Base-by-base conservation (phyloP, 2,329 filamentous ascomycete genomes). In the Colletotrichum cereale region DNA sequence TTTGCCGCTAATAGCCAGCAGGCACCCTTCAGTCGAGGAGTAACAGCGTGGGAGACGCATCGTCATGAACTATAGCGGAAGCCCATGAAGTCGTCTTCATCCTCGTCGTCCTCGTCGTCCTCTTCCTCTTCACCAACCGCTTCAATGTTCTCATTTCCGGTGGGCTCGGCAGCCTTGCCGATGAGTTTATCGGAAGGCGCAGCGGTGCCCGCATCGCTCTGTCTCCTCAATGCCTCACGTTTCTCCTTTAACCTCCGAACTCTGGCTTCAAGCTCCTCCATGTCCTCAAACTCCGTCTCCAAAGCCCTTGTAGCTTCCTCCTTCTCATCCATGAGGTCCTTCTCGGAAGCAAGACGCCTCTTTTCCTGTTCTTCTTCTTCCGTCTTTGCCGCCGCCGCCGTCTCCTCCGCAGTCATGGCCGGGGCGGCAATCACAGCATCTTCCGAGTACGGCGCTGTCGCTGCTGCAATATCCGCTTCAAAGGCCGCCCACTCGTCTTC, bases 401-500 rank as follows among this genome's bases (percentile, higher is more conserved):
- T 75, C 76, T 94, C 88, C 5, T 89, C 88, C 0, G 89, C 87
- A 2, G 89, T 89, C 78, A 94, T 84, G 3, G 91, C 91, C 0
- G 91, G 90, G 0, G 92, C 92, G 2, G 88, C 90, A 74, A 94
- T 93, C 3, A 90, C 88, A 8, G 89, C 90, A 69, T 87, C 85
- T 52, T 81, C 78, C 29, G 79, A 76, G 73, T 81, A 81, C 2
- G 82, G 76, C 2, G 77, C 77, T 36, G 79, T 75, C 31, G 84
- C 78, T 38, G 83, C 82, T 24, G 90, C 92, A 66, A 97, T 90
- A 65, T 97, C 93, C 3, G 93, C 92, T 79, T 97, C 92, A 78
- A 97, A 97, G 11, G 93, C 93, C 2, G 93, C 92, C 93, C 93
- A 96, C 81, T 96, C 93, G 65, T 91, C 89, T 77, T 97, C 93